Evolutionary conservation across 805 yeast species (phyloP).

Genomic region (Saccharomyces kudriavzevii): DNA sequence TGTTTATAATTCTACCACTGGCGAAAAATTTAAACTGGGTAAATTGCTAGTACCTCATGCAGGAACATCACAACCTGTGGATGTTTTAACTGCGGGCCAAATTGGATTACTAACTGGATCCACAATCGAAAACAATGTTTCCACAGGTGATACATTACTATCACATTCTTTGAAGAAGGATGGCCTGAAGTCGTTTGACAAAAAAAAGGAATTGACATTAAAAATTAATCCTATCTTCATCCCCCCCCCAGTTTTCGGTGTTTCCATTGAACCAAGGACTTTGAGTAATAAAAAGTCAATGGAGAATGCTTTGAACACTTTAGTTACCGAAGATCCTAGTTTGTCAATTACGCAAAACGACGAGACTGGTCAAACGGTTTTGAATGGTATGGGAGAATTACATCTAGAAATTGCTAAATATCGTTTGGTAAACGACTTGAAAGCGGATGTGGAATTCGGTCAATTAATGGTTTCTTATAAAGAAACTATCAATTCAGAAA

Average conservation of each 20-base stretch:
- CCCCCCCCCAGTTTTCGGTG: conserved; percentile 91
- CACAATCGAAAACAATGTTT: conserved; percentile 45
- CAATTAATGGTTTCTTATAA: conserved; percentile 84
- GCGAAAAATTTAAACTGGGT: conserved; percentile 55
- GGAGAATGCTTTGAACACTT: conserved; percentile 56
- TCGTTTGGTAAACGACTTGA: conserved; percentile 69
- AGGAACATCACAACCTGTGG: conserved; percentile 68
- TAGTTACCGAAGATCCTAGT: conserved; percentile 89
- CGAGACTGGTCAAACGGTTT: conserved; percentile 88
- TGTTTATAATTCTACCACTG: conserved; percentile 62
- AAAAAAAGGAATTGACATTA: conserved; percentile 32
- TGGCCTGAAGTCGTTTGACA: conserved; percentile 37
- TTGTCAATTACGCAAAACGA: conserved; percentile 57
- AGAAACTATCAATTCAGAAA: conserved; percentile 43
- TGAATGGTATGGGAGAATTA: conserved; percentile 96
- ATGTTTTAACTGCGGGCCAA: conserved; percentile 59
- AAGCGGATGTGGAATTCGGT: conserved; percentile 73
- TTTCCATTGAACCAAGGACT: conserved; percentile 73
- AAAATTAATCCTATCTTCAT: conserved; percentile 66
- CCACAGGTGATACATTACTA: conserved; percentile 87
- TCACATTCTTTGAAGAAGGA: conserved; percentile 49
- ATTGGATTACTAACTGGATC: conserved; percentile 61
- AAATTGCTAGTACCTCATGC: conserved; percentile 82
- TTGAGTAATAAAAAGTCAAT: conserved; percentile 71
- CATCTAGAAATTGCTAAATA: conserved; percentile 85